Evolutionary conservation across 495 filamentous ascomycete genomes (phyloP), one percentile per base, ranked within the genome.

Genomic region (Acidomyces sp.): DNA sequence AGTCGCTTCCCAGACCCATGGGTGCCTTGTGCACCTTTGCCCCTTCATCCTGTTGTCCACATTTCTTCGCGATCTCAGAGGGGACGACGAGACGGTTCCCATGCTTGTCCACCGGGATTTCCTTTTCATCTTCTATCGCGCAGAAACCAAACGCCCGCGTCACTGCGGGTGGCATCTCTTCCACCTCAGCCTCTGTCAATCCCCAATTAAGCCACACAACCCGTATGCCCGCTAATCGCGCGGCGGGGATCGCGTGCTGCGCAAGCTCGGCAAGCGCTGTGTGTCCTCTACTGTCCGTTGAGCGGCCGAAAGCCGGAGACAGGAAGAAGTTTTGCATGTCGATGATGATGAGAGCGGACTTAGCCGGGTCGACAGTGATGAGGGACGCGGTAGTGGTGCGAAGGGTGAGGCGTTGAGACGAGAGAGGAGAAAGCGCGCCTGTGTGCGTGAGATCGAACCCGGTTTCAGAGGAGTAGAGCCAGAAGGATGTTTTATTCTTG

Each of bases 241-340:
- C 59, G 2, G 64, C 64, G 10, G 66, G 66, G 34, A 70, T 65
- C 3, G 56, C 63, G 6, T 49, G 39, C 10, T 49, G 13, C 4
- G 64, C 33, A 2, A 68, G 48, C 20, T 56, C 40, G 7, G 49
- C 46, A 10, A 45, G 36, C 4, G 65, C 60, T 12, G 39, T 39
- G 16, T 60, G 50, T 10, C 60, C 59, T 11, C 43, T 39, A 19
- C 55, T 50, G 32, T 45, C 49, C 11, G 50, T 20, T n/a, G n/a
- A n/a, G 11, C 53, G 52, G 13, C 62, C 62, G 22, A 68, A 53
- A 6, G 54, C 46, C 7, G 56, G 41, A n/a, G 53, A 63, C 15
- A 77, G 58, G 49, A 76, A 76, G 60, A 69, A 76, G 55, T 76
- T 77, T 49, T 77, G 70, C 64, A 77, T 72, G 55, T 77, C 73